Base-by-base conservation (phyloP, 192 early-diverging fungal species). In the Coemansia sp. region DNA sequence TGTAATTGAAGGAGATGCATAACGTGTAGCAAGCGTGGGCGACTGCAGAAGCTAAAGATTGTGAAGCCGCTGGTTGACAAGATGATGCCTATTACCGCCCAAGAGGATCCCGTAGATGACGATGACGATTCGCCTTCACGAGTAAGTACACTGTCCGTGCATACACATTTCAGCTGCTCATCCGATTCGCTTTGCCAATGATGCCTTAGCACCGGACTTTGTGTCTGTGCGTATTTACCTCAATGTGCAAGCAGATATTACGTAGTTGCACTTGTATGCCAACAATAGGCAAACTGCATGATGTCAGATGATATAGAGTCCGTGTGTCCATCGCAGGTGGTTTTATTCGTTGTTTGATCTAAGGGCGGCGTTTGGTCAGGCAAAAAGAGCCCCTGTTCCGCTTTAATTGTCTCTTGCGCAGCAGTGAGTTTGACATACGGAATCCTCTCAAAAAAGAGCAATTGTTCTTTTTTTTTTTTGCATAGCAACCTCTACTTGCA, bases 91-190 rank as follows among this genome's bases (percentile, higher is more conserved):
- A 92, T 94, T 57, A 87, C 84, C 21, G 79, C 88, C 30, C 88
- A 93, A 70, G 85, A 87, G 43, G 91, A 92, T 46, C 70, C 84
- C 31, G 85, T 78, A 16, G 90, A 92, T 68, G 75, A 72, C 7
- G 88, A 91, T 59, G 93, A 93, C 18, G 93, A 95, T 50, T 86
- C 84, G 39, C 89, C 93, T 21, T 83, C 88, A 43, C 80, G 79
- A 36, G 72, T 77, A 63, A 70, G 70, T 64, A 53, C 16, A 6
- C 19, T 10, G 10, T 35, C 6, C 6, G 10, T 35, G 33, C 33
- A 35, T 35, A 35, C 4, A n/a, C 23, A 26, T 26, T 26, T 26
- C 23, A 26, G 41, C 9, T 43, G 41, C n/a, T 18, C 15, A 43
- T 43, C 12, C 40, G 40, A 13, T 18, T 16, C 41, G 31, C 50